Percentiles rank a stretch among this genome's conserved stretches.
These are phyloP conservation scores for Rauvolfia tetraphylla DNA, from an alignment of 257 asterid species.

Conservation along the genomic window DNA sequence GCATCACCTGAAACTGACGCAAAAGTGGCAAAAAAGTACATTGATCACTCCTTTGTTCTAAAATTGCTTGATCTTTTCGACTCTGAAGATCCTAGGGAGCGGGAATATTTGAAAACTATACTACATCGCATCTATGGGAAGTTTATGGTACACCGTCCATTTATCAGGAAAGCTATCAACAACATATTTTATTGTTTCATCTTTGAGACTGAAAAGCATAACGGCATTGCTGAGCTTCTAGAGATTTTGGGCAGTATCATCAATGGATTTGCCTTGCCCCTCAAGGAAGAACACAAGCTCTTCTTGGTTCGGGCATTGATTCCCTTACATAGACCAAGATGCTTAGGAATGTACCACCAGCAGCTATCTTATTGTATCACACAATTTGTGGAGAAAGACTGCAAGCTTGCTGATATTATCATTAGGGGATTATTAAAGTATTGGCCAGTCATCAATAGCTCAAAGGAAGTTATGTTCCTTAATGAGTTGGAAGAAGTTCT, in stretches of 20 bases:
- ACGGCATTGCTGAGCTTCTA: conserved; percentile 73
- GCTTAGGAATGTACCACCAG: conserved; percentile 76
- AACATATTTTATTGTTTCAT: conserved; percentile 63
- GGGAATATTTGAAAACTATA: conserved; percentile 76
- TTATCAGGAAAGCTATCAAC: conserved; percentile 71
- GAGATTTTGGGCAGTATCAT: conserved; percentile 80
- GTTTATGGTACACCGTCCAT: conserved; percentile 88
- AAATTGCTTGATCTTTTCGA: conserved; percentile 76
- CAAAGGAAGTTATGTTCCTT: conserved; percentile 77
- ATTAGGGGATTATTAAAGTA: conserved; percentile 70
- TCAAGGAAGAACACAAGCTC: conserved; percentile 83
- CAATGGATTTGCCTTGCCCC: conserved; percentile 82
- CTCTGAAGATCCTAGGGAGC: conserved; percentile 86
- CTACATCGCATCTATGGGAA: conserved; percentile 80
- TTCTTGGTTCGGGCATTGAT: conserved; percentile 64
- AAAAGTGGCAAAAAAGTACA: conserved; percentile 59
- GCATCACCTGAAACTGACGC: conserved; percentile 85
- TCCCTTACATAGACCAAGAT: conserved; percentile 78
- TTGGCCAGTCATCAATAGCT: conserved; percentile 84
- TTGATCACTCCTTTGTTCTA: conserved; percentile 70
- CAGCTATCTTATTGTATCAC: conserved; percentile 70
- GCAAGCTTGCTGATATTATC: conserved; percentile 72
- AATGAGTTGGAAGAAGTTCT: conserved; percentile 82
- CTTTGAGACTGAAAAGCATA: conserved; percentile 77
- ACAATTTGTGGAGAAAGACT: conserved; percentile 78